Percentiles rank a stretch among this genome's conserved stretches.
phyloP scores from a whole-genome alignment of 441 rosid genomes.

The Euphorbia schlechtendalii region DNA sequence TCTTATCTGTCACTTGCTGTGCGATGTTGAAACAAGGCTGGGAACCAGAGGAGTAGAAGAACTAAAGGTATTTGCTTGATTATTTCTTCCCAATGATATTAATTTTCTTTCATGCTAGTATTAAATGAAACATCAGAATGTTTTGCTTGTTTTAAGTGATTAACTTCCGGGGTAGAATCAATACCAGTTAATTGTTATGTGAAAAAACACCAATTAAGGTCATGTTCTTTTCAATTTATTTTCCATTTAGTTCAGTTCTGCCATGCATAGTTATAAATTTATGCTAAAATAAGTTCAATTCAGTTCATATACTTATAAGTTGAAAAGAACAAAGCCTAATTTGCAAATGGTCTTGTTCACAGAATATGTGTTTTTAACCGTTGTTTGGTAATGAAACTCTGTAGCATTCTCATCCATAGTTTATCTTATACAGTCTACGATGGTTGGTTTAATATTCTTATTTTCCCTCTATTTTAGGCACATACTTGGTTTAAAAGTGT shows the following conservation, averaged over 20 bases:
- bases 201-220: conserved; percentile 3
- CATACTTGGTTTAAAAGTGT: conserved; percentile 73
- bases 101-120: no score
- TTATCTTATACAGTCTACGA: conserved; percentile 7
- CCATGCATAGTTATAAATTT: no score
- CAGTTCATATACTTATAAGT: no score
- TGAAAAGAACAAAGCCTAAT: no score
- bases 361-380: not conserved
- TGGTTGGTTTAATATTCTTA: conserved; percentile 16
- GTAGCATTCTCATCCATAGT: not conserved
- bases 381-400: conserved; percentile 1
- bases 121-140: conserved; percentile 9
- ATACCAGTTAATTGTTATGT: not conserved
- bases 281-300: no score
- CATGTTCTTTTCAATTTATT: no score
- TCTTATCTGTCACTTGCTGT: conserved; percentile 78
- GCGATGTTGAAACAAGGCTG: conserved; percentile 82
- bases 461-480: conserved; percentile 33
- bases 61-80: conserved; percentile 68
- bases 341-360: conserved; percentile 5
- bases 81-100: conserved; percentile 20
- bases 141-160: conserved; percentile 6
- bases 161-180: conserved; percentile 4
- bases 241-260: no score
- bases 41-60: conserved; percentile 92